Base-by-base conservation (phyloP, 768 basidiomycete species). In the Collybia nuda region DNA sequence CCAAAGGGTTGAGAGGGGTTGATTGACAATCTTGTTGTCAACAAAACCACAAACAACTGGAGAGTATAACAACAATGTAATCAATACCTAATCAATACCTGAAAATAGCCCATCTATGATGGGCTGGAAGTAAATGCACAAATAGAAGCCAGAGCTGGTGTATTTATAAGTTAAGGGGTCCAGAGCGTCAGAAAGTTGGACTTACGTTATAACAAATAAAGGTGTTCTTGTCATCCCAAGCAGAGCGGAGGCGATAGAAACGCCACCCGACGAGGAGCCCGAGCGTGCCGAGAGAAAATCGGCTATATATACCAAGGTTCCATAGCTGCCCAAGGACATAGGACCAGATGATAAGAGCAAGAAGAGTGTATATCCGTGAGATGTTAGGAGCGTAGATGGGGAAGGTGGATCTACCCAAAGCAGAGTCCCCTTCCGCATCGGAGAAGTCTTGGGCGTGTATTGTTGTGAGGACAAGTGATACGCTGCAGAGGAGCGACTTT, bases 361-460 rank as follows among this genome's bases (percentile, higher is more conserved):
- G 17, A 15, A 63, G 44, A n/a, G 57, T 60, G 5, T 55, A 48
- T 14, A 53, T 18, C 5, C 75, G 64, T 0, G 74, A 69, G 0
- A 62, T 28, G 17, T 65, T 50, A 1, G 79, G 79, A 28, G 70
- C 68, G 26, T 69, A 66, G 45, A 80, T 74, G 1, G 78, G 78
- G 19, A 80, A 56, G 0, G 78, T 80, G 1, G 62, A 18, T 3
- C 78, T 67, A 0, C 73, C 73, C 0, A 63, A 62, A n/a, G 63
- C 43, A 4, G 58, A 56, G 43, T 79, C 79, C 0, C 78, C 78
- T n/a, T 65, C 62, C 12, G 69, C 56, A 47, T 80, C 79, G 23
- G 72, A 65, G 50, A 75, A 80, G 50, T 80, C 79, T 58, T 66
- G 65, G 0, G 74, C 70, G 18, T 79, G 77, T 9, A 78, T 72